phyloP scores from a whole-genome alignment of 2,329 filamentous ascomycete species.

The Fusarium compactum region DNA sequence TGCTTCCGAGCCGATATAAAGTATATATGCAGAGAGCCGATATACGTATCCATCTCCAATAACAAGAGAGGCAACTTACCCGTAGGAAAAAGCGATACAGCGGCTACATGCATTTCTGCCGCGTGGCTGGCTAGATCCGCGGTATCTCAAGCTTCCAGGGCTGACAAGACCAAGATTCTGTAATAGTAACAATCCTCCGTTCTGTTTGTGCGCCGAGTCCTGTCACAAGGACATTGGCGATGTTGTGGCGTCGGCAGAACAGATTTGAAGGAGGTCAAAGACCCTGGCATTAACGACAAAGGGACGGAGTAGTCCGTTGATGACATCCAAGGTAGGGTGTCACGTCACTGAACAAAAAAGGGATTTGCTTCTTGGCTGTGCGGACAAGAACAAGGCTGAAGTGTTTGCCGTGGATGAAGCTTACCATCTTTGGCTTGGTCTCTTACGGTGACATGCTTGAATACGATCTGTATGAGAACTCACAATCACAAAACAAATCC shows the following conservation, averaged over 20 bases:
- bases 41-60: not conserved
- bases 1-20: not conserved
- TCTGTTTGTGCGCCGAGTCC: constrained; percentile 27
- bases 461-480: not conserved
- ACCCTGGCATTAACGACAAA: not conserved
- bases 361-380: not conserved
- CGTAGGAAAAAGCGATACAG: not conserved
- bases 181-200: not conserved
- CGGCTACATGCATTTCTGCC: constrained; percentile 30
- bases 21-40: not conserved
- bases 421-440: not conserved
- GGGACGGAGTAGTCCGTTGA: not conserved
- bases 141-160: constrained; percentile 15
- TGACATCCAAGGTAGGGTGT: not conserved
- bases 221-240: constrained; percentile 9
- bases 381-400: not conserved
- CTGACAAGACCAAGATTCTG: not conserved
- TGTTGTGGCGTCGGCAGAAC: constrained; percentile 11
- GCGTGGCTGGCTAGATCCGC: constrained; percentile 37
- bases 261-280: not conserved
- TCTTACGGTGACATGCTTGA: not conserved
- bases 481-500: not conserved
- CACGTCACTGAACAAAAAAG: not conserved
- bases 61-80: not conserved
- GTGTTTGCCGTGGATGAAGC: not conserved